A percentile compares a stretch with the other conserved stretches of the same genome.
Evolutionary conservation across 1,284 basidiomycete genomes (phyloP).

Genomic region (Termitomyces sp.): DNA sequence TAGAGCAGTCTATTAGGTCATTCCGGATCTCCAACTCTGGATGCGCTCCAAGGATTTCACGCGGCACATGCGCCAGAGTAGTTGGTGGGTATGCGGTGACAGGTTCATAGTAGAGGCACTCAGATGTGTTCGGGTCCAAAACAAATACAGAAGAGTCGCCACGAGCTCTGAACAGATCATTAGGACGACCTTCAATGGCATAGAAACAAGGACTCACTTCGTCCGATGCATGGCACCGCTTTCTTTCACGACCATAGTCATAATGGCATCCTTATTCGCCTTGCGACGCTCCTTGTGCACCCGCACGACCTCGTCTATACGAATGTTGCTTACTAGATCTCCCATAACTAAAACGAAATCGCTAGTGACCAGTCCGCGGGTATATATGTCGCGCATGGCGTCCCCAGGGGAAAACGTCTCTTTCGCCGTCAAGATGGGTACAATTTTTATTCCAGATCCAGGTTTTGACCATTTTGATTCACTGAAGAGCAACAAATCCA

Average conservation of each 20-base stretch:
- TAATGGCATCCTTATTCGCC: slow-evolving; percentile 88
- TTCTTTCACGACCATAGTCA: slow-evolving; percentile 92
- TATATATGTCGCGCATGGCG: slow-evolving; percentile 95
- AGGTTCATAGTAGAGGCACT: slow-evolving; percentile 77
- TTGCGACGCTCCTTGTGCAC: slow-evolving; percentile 86
- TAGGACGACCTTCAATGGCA: slow-evolving; percentile 3
- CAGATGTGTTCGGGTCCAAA: slow-evolving; percentile 66
- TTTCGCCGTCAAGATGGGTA: slow-evolving; percentile 82
- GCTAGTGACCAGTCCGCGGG: slow-evolving; percentile 84
- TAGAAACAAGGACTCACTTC: slow-evolving; percentile 42
- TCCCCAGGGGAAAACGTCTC: slow-evolving; percentile 92
- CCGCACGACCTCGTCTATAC: slow-evolving; percentile 84
- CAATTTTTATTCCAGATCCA: slow-evolving; percentile 76
- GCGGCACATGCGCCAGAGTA: slow-evolving; percentile 55
- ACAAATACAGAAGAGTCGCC: slow-evolving; percentile 73
- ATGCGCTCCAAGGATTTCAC: slow-evolving; percentile 63
- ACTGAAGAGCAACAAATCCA: slow-evolving; percentile 31
- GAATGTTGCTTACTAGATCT: slow-evolving; percentile 91
- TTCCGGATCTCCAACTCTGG: slow-evolving; percentile 79
- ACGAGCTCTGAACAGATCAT: slow-evolving; percentile 43
- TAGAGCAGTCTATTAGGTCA: slow-evolving; percentile 84
- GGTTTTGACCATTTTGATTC: slow-evolving; percentile 79
- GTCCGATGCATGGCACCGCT: slow-evolving; percentile 68
- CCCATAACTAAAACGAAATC: slow-evolving; percentile 95
- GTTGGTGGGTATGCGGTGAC: slow-evolving; percentile 61